Conservation (phyloP, 1,284 basidiomycete genomes). For the Apiotrichum laibachii region DNA sequence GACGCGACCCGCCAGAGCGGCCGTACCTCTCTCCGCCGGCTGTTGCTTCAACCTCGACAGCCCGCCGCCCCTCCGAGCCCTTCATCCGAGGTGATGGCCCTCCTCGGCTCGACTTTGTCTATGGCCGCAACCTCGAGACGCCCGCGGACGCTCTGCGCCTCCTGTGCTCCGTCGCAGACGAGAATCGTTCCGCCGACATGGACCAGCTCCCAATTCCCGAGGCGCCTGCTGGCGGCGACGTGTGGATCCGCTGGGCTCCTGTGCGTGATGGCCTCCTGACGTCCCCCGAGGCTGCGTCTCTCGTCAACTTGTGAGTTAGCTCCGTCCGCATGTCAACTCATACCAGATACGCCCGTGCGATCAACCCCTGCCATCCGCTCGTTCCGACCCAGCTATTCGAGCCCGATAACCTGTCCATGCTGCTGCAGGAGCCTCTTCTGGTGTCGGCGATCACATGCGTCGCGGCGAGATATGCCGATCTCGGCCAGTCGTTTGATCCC, state of each 20-base stretch:
- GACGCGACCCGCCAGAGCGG: too few relatives aligned
- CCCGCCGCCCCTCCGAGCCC: not conserved
- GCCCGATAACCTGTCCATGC: constrained; percentile 9
- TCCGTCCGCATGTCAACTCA: not conserved
- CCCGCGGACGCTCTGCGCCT: constrained; percentile 26
- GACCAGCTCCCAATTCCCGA: not conserved
- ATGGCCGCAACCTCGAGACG: constrained; percentile 24
- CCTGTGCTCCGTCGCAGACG: constrained; percentile 22
- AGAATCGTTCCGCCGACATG: not conserved
- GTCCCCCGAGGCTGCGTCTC: constrained; percentile 15
- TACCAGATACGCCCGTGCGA: constrained; percentile 16
- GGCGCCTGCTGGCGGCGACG: not conserved
- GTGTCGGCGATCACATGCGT: constrained; percentile 20
- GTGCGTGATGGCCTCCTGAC: constrained; percentile 27
- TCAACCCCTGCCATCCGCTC: constrained; percentile 23
- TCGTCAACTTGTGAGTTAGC: constrained; percentile 17
- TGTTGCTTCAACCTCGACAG: not conserved
- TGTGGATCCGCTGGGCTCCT: constrained; percentile 25
- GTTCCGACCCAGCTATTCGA: constrained; percentile 22
- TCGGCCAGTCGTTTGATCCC: constrained; percentile 19
- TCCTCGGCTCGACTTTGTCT: constrained; percentile 14
- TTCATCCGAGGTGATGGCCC: not conserved
- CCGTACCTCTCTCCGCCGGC: too few relatives aligned
- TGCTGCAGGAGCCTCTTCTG: constrained; percentile 22
- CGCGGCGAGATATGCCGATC: constrained; percentile 19